Base-by-base conservation (phyloP, 192 early-diverging fungal species). In the Diversispora epigaea region DNA sequence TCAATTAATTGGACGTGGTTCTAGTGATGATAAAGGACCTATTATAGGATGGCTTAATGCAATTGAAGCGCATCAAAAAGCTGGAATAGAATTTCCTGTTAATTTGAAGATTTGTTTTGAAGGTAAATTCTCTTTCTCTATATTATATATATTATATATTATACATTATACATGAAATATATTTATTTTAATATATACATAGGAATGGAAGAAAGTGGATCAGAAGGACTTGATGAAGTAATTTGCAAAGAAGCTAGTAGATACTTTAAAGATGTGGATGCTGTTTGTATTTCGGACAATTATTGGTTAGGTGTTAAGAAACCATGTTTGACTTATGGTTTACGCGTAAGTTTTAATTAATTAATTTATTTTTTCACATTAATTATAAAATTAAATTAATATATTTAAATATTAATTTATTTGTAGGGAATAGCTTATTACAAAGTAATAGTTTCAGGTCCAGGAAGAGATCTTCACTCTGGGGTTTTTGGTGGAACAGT, bases 81-180 rank as follows among this genome's bases (percentile, higher is more conserved):
- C 94, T 9, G 95, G 94, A 40, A 71, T 96, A 8, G 96, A 99
- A 65, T 76, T 98, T 41, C 97, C 97, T 4, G 92, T 96, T 71
- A 97, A 97, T 85, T 80, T 99, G 71, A 93, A 94, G 88, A 94
- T 98, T 85, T 95, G 94, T 87, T 96, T 98, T 75, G 97, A 99
- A 85, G 97, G 96, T 82, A 97, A 93, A 90, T 92, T 17, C 21
- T 19, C 43, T 43, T 22, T n/a, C 14, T 54, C 10, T 39, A 47
- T 44, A 17, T 77, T 45, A 39, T 45, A 7, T n/a, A n/a, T 19
- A 43, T 44, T 0, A 60, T 65, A 21, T 11, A 46, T 44, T 12
- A 39, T 50, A 14, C 6, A 5, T 45, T 68, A 52, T 50, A 21
- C n/a, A 21, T 71, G 11, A 15, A 22, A 50, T n/a, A n/a, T n/a